A percentile compares a stretch with the other conserved stretches of the same genome.
phyloP scores from a whole-genome alignment of 495 filamentous ascomycete genomes.

The Lasiosphaeris hirsuta region DNA sequence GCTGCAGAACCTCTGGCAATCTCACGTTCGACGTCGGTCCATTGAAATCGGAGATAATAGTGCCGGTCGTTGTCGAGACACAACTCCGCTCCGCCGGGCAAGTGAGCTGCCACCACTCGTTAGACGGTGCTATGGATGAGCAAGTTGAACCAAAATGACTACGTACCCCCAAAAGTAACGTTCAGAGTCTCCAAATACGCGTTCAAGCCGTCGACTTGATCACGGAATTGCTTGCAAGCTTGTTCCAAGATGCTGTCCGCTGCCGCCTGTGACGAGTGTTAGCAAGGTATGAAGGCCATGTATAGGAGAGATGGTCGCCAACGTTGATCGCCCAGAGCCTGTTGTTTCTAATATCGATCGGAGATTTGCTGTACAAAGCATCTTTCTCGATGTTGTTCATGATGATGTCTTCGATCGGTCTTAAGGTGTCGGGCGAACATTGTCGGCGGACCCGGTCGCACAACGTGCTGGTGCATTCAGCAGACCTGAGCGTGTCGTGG shows the following conservation, averaged over 20 bases:
- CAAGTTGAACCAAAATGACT: conserved; percentile 33
- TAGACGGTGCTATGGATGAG: not conserved
- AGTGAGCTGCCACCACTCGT: conserved; percentile 1
- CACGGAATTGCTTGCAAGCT: not conserved
- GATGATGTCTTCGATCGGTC: conserved; percentile 61
- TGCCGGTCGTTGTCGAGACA: conserved; percentile 73
- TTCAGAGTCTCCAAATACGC: conserved; percentile 6
- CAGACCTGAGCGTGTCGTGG: conserved; percentile 62
- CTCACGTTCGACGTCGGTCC: conserved; percentile 58
- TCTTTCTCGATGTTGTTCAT: conserved; percentile 74
- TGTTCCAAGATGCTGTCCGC: conserved; percentile 32
- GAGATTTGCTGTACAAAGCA: conserved; percentile 70
- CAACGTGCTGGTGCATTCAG: conserved; percentile 55
- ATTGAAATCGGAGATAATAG: conserved; percentile 73
- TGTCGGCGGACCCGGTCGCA: conserved; percentile 63
- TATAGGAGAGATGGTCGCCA: conserved; percentile 1
- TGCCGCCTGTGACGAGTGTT: conserved; percentile 30
- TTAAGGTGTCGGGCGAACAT: conserved; percentile 60
- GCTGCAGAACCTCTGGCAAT: conserved; percentile 55
- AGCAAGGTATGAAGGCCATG: not conserved
- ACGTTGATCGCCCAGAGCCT: conserved; percentile 90
- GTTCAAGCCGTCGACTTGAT: not conserved
- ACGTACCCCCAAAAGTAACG: not conserved
- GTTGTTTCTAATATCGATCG: conserved; percentile 87
- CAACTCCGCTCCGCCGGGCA: conserved; percentile 45